Base-by-base conservation (phyloP, 2,329 filamentous ascomycete genomes). In the Myriosclerotinia duriaeana region DNA sequence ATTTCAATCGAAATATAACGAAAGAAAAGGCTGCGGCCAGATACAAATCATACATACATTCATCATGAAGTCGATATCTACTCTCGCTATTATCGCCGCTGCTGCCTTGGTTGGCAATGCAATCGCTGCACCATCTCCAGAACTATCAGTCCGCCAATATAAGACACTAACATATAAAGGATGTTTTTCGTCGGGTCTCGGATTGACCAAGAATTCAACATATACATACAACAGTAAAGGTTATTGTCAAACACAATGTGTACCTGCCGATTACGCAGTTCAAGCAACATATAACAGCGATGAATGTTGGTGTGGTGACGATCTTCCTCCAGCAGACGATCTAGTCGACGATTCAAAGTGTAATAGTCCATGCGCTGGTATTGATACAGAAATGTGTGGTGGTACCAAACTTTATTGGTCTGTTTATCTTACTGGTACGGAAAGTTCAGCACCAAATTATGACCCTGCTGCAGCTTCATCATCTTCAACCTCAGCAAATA, bases 271-370 rank as follows among this genome's bases (percentile, higher is more conserved):
- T 36, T 65, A 63, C n/a, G 53, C 71, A 2, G 71, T 71, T 12
- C 68, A 75, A 56, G 74, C 72, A 34, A 73, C 71, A n/a, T 71
- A 68, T 12, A 69, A 71, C 30, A 60, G 52, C 12, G 68, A 53
- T 8, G 68, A 70, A n/a, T 77, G 76, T 66, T 77, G 69, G 64
- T 77, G 76, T 63, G 74, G 74, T 61, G 53, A 72, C 20, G 63
- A 65, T 14, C 30, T 76, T n/a, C 76, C 76, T 22, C 68, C 72
- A 11, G 55, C 67, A 5, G 66, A 52, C 26, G 66, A 71, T 40
- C 22, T 26, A 30, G 71, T 71, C 17, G 70, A 69, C 44, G 63
- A 71, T 50, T 58, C 64, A 1, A 56, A 69, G 1, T 77, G 76
- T 48, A 66, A 71, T 53, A 67, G 61, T 34, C 52, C 62, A 36